Percentiles rank a stretch among this genome's conserved stretches.
Evolutionary conservation across 2,329 filamentous ascomycete species (phyloP).

Genomic region (Sphaerulina musiva): DNA sequence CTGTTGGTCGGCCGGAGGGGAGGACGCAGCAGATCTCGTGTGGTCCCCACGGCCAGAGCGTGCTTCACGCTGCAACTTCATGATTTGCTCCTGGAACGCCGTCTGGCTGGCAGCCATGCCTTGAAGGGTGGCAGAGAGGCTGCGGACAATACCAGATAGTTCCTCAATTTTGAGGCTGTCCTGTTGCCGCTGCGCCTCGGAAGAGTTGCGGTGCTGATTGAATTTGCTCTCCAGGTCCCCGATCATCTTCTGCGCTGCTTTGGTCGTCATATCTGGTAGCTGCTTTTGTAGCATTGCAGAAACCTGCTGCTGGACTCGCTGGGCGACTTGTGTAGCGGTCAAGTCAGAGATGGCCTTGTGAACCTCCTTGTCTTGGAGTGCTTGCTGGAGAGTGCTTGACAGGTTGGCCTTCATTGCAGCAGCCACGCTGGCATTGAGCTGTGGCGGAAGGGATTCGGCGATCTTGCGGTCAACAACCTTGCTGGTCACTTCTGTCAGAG

Average conservation of each 20-base stretch:
- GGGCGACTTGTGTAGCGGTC: conserved; percentile 59
- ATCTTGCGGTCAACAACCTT: conserved; percentile 67
- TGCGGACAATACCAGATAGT: conserved; percentile 60
- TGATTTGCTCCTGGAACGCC: conserved; percentile 56
- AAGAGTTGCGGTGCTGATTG: conserved; percentile 46
- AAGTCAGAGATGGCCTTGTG: conserved; percentile 66
- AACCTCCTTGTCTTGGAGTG: conserved; percentile 67
- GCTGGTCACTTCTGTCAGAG: conserved; percentile 60
- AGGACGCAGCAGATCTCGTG: conserved; percentile 9
- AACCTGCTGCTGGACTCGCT: conserved; percentile 65
- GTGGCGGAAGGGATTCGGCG: conserved; percentile 58
- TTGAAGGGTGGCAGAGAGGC: conserved; percentile 62
- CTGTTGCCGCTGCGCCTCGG: conserved; percentile 46
- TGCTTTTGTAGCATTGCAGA: conserved; percentile 50
- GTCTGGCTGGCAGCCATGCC: conserved; percentile 63
- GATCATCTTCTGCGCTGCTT: conserved; percentile 60
- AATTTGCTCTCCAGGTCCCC: conserved; percentile 61
- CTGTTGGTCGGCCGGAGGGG: conserved; percentile 4
- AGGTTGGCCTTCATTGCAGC: conserved; percentile 67
- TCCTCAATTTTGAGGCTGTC: conserved; percentile 64
- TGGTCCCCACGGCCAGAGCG: conserved; percentile 38
- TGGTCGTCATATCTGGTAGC: conserved; percentile 28
- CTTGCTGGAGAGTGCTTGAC: conserved; percentile 59
- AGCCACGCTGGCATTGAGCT: conserved; percentile 60
- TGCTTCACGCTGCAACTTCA: conserved; percentile 39